A percentile compares a stretch with the other conserved stretches of the same genome.
phyloP scores from a whole-genome alignment of 345 rosid species.

The Citrus cavaleriei region DNA sequence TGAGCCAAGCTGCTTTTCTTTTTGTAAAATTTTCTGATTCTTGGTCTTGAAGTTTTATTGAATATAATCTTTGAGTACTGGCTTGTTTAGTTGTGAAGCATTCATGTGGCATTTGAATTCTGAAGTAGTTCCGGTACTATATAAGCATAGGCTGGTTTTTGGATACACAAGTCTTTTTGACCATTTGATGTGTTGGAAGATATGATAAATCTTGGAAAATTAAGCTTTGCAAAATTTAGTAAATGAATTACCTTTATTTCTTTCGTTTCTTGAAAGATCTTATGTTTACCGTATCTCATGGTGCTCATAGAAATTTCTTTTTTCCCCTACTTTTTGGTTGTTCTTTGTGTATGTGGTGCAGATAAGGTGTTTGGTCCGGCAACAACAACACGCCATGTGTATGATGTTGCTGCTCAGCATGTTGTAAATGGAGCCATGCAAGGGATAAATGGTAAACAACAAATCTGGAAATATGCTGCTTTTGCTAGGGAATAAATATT shows the following conservation, averaged over 20 bases:
- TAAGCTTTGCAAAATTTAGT: not conserved
- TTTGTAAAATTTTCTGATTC: not conserved
- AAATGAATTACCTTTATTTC: not conserved
- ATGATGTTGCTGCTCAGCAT: conserved; percentile 81
- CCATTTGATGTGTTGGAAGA: not conserved
- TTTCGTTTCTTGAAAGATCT: not conserved
- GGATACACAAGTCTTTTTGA: not conserved
- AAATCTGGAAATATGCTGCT: not conserved
- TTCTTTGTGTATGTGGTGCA: conserved; percentile 13
- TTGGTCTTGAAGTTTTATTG: not conserved
- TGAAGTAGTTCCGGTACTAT: not conserved
- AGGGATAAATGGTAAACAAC: conserved; percentile 64
- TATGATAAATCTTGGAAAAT: not conserved
- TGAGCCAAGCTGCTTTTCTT: not conserved
- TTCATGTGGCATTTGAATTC: not conserved
- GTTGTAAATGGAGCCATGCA: conserved; percentile 77
- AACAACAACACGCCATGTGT: conserved; percentile 82
- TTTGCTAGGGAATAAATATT: not conserved
- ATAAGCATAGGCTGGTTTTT: not conserved
- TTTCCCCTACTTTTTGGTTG: not conserved
- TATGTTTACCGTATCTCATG: not conserved
- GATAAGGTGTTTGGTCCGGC: conserved; percentile 89
- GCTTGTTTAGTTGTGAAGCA: not conserved
- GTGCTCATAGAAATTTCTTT: not conserved
- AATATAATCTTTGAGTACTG: not conserved